A percentile compares a stretch with the other conserved stretches of the same genome.
phyloP scores from a whole-genome alignment of 1,139 yeast genomes.

The Arxiozyma bovina region DNA sequence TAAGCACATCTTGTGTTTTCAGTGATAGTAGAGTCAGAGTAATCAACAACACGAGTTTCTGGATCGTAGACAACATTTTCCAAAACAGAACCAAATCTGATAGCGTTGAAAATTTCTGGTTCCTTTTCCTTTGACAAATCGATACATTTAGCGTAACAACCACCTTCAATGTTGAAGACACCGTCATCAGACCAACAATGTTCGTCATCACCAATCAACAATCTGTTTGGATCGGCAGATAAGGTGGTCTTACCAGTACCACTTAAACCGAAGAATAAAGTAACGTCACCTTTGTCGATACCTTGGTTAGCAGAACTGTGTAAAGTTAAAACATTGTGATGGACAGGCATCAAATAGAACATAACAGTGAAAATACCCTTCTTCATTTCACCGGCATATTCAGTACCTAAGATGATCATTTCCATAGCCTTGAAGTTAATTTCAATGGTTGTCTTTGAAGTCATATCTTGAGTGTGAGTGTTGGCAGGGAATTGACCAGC shows the following conservation, averaged over 20 bases:
- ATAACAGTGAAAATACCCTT: constrained; percentile 98
- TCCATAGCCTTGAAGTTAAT: constrained; percentile 97
- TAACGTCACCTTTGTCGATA: constrained; percentile 50
- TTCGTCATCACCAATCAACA: constrained; percentile 96
- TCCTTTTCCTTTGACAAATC: constrained; percentile 87
- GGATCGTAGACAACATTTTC: constrained; percentile 91
- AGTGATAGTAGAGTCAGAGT: constrained; percentile 70
- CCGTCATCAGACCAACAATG: constrained; percentile 99
- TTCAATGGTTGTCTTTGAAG: constrained; percentile 91
- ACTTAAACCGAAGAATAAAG: constrained; percentile 90
- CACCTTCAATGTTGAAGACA: constrained; percentile 98
- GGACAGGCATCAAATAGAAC: constrained; percentile 98
- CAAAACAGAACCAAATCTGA: constrained; percentile 85
- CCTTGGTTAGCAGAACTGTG: constrained; percentile 97
- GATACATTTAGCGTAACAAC: constrained; percentile 97
- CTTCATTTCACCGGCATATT: constrained; percentile 99
- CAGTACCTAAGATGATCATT: constrained; percentile 97
- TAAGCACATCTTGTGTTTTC: constrained; percentile 98
- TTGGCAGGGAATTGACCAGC: constrained; percentile 99
- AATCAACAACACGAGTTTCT: constrained; percentile 73
- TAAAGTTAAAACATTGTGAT: constrained; percentile 81
- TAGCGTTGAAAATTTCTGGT: constrained; percentile 95
- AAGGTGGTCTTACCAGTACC: constrained; percentile 98
- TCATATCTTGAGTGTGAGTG: constrained; percentile 94
- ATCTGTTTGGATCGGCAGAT: constrained; percentile 92